Evolutionary conservation across 192 early-diverging fungal genomes (phyloP), one percentile per base, ranked within the genome.

Genomic region (Lobulomyces angularis): DNA sequence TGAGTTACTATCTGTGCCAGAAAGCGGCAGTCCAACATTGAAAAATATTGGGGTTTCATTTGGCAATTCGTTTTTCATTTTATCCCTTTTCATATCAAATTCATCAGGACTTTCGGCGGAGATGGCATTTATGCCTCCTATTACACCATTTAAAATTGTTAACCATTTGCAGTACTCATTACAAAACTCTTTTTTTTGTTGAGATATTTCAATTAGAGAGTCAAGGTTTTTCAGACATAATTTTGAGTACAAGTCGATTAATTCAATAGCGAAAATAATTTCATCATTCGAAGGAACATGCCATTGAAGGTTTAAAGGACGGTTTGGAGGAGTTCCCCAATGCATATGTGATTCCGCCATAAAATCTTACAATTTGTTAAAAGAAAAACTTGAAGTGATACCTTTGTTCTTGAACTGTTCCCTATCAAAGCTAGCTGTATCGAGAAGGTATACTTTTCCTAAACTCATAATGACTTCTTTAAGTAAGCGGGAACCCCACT

Each of bases 271-370:
- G 46, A 80, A 75, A 18, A 74, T 53, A 9, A 79, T 59, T 42
- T 88, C 89, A 1, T 64, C 56, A 16, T 68, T 48, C 17, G 53
- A 69, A 6, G 89, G 85, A 7, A 65, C 47, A 50, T 91, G 86
- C 91, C 91, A 96, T 36, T 73, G 35, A 6, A 89, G 39, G n/a
- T n/a, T n/a, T n/a, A n/a, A n/a, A n/a, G n/a, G n/a, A n/a, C 70
- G 53, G 30, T 78, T 55, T 0, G 56, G 48, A 1, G 71, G 57
- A 22, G 74, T 46, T 3, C 88, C 87, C 91, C 91, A 96, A 17
- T 77, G 57, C 46, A 69, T 47, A 46, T 88, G 81, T 23, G 79
- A 79, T 20, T 73, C 64, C 12, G 64, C 45, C 58, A 70, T 73
- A 56, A 78, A 81, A 37, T 69, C 69, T 62, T 44, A 23, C 16